Conservation (phyloP, 352 stramenopile species). For the Pilasporangium apinafurcum region DNA sequence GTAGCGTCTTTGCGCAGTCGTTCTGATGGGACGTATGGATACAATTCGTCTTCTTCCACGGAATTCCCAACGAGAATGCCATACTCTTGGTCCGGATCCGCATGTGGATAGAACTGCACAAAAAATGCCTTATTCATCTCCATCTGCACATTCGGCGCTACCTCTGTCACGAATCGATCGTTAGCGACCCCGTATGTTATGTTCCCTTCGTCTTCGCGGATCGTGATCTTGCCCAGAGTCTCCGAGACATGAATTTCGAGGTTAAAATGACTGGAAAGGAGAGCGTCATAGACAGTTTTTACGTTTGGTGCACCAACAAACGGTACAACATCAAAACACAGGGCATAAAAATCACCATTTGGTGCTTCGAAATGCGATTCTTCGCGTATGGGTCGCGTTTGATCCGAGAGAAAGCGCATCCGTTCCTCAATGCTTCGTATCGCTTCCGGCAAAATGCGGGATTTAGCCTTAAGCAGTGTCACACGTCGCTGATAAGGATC, state of each 20-base stretch:
- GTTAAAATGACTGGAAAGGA: conserved; percentile 37
- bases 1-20: conserved; percentile 20
- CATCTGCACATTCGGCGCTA: conserved; percentile 18
- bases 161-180: conserved; percentile 31
- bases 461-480: conserved; percentile 23
- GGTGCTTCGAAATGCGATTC: conserved; percentile 35
- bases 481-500: conserved; percentile 19
- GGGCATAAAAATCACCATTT: conserved; percentile 30
- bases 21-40: conserved; percentile 19
- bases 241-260: conserved; percentile 58
- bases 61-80: conserved; percentile 20
- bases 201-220: conserved; percentile 48
- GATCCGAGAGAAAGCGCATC: conserved; percentile 25
- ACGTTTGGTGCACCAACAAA: conserved; percentile 24
- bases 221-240: conserved; percentile 39
- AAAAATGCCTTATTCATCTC: conserved; percentile 37
- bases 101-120: conserved; percentile 11
- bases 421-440: conserved; percentile 32
- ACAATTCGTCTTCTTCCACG: conserved; percentile 31
- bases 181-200: conserved; percentile 31
- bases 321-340: conserved; percentile 43
- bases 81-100: conserved; percentile 11
- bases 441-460: conserved; percentile 13
- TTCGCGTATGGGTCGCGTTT: conserved; percentile 24
- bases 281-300: conserved; percentile 35